These are phyloP conservation scores for Homolaphlyctis polyrhiza DNA, from an alignment of 371 early-diverging fungal genomes.

Conservation along the genomic window DNA sequence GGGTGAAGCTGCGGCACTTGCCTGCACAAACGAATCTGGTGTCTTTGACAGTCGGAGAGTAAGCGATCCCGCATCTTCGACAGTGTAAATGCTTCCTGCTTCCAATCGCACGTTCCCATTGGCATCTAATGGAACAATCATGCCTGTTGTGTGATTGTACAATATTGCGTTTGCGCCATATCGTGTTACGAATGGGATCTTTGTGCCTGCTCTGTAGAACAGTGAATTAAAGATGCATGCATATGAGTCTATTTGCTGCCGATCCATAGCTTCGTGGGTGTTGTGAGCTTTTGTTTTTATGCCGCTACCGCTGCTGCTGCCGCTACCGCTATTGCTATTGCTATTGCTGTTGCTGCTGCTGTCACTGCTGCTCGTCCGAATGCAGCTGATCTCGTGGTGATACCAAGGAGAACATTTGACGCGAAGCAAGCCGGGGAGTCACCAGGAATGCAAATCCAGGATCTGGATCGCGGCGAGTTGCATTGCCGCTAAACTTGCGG, in stretches of 20 bases:
- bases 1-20: neutral
- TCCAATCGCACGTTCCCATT: conserved; percentile 13
- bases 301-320: too few relatives aligned
- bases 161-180: conserved; percentile 3
- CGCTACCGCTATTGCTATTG: too few relatives aligned
- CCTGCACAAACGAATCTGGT: conserved; percentile 4
- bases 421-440: too few relatives aligned
- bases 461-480: too few relatives aligned
- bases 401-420: too few relatives aligned
- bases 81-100: conserved; percentile 15
- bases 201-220: conserved; percentile 10
- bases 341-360: too few relatives aligned
- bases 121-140: conserved; percentile 3
- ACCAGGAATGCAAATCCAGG: too few relatives aligned
- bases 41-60: neutral
- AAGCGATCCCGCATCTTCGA: conserved; percentile 2
- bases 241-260: neutral
- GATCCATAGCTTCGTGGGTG: too few relatives aligned
- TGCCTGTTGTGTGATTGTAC: conserved; percentile 19
- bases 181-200: conserved; percentile 4
- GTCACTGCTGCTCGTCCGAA: too few relatives aligned
- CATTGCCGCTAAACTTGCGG: too few relatives aligned
- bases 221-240: conserved; percentile 5
- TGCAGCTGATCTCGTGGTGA: too few relatives aligned
- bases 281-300: too few relatives aligned